These are phyloP conservation scores for Deinandra increscens DNA, from an alignment of 129 eudicot species.

Conservation along the genomic window DNA sequence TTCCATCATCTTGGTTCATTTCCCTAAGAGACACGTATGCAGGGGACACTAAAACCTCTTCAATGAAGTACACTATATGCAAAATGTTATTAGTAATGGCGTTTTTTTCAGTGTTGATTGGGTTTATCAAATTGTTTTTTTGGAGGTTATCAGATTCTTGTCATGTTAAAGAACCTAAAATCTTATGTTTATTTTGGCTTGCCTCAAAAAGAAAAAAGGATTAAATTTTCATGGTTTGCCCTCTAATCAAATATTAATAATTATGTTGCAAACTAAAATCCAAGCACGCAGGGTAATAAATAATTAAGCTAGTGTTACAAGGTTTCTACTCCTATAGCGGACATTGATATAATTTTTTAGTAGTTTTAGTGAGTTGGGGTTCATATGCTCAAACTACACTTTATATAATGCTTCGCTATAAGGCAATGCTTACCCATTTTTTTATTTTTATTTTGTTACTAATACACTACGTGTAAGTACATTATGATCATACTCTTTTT, in stretches of 20 bases:
- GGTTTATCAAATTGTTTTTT: neutral
- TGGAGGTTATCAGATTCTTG: neutral
- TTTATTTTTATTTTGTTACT: too few relatives aligned
- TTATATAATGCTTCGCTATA: too few relatives aligned
- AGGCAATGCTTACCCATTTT: too few relatives aligned
- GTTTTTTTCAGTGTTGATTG: neutral
- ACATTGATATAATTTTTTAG: too few relatives aligned
- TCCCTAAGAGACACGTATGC: conserved; percentile 5
- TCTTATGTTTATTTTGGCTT: too few relatives aligned
- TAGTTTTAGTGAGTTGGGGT: too few relatives aligned
- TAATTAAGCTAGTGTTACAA: neutral
- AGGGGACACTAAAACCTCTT: conserved; percentile 1
- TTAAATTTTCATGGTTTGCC: neutral
- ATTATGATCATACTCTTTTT: too few relatives aligned
- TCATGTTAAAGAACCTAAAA: neutral
- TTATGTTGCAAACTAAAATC: neutral
- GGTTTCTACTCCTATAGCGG: too few relatives aligned
- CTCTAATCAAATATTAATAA: neutral
- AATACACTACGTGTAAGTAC: too few relatives aligned
- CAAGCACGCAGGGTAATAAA: neutral
- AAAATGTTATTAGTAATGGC: conserved; percentile 17
- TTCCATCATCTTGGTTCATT: conserved; percentile 23
- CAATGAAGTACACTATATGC: conserved; percentile 4
- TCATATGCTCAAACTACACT: too few relatives aligned
- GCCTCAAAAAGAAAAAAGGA: too few relatives aligned